phyloP scores from a whole-genome alignment of 306 rosid genomes.

The Trifolium subterraneum region DNA sequence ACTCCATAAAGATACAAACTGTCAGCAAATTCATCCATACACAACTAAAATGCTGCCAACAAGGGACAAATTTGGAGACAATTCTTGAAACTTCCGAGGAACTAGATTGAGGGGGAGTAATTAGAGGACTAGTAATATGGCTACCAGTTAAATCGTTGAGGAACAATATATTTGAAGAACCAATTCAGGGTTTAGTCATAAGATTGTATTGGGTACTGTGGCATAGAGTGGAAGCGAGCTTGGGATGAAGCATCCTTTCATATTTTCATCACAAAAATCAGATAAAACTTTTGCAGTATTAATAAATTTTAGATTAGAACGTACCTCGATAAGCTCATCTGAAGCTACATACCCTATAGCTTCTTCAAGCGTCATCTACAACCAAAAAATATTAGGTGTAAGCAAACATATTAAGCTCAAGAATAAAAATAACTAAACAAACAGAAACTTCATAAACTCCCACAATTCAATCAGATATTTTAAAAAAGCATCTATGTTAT shows the following conservation, averaged over 20 bases:
- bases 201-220: background rate
- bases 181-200: background rate
- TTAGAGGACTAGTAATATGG: constrained; percentile 4
- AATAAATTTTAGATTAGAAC: constrained; percentile 25
- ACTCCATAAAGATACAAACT: background rate
- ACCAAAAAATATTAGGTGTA: constrained; percentile 42
- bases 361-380: constrained; percentile 97
- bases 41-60: background rate
- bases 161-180: constrained; percentile 12
- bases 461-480: constrained; percentile 2
- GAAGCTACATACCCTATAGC: constrained; percentile 97
- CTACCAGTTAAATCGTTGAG: background rate
- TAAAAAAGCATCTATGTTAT: constrained; percentile 12
- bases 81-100: background rate
- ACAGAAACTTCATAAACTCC: constrained; percentile 21
- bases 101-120: background rate
- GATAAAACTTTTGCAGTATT: background rate
- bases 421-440: constrained; percentile 14
- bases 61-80: background rate
- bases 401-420: constrained; percentile 24
- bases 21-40: background rate
- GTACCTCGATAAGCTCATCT: constrained; percentile 94
- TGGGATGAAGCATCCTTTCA: constrained; percentile 1
- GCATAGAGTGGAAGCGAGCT: background rate
- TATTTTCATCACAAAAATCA: constrained; percentile 8